phyloP scores from a whole-genome alignment of 1,284 basidiomycete genomes.

The Ustanciosporium gigantosporum region DNA sequence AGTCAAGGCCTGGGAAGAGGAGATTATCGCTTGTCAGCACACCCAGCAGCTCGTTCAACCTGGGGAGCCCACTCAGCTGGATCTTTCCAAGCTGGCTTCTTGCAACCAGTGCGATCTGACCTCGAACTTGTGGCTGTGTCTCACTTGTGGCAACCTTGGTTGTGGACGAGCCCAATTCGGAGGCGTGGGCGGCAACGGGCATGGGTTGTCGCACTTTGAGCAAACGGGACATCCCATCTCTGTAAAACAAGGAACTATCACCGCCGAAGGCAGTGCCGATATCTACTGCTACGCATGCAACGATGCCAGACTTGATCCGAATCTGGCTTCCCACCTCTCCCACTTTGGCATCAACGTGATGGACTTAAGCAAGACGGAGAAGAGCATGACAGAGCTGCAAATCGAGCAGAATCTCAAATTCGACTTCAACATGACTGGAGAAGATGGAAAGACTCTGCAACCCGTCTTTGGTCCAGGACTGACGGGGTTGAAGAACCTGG shows the following conservation, averaged over 20 bases:
- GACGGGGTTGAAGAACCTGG: constrained; percentile 89
- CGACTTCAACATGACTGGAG: constrained; percentile 90
- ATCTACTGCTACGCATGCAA: constrained; percentile 93
- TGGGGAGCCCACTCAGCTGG: constrained; percentile 37
- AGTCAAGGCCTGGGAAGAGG: constrained; percentile 97
- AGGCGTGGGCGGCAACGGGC: constrained; percentile 83
- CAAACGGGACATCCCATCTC: constrained; percentile 78
- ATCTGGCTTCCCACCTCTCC: constrained; percentile 74
- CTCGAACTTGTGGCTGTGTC: constrained; percentile 87
- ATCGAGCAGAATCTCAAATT: constrained; percentile 94
- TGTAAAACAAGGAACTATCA: constrained; percentile 95
- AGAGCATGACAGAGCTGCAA: constrained; percentile 96
- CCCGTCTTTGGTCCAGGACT: constrained; percentile 86
- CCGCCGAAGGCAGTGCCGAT: constrained; percentile 88
- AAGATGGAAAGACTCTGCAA: constrained; percentile 82
- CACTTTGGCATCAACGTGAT: constrained; percentile 86
- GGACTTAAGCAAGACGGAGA: constrained; percentile 87
- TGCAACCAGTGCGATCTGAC: constrained; percentile 53
- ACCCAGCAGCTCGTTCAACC: constrained; percentile 73
- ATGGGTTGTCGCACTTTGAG: constrained; percentile 81
- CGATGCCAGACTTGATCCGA: constrained; percentile 81
- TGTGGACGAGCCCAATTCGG: constrained; percentile 89
- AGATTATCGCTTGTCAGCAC: constrained; percentile 84
- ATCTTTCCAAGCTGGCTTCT: constrained; percentile 31
- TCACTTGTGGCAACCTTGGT: constrained; percentile 86